Evolutionary conservation across 306 rosid species (phyloP).

Genomic region (Lathyrus oleraceus): DNA sequence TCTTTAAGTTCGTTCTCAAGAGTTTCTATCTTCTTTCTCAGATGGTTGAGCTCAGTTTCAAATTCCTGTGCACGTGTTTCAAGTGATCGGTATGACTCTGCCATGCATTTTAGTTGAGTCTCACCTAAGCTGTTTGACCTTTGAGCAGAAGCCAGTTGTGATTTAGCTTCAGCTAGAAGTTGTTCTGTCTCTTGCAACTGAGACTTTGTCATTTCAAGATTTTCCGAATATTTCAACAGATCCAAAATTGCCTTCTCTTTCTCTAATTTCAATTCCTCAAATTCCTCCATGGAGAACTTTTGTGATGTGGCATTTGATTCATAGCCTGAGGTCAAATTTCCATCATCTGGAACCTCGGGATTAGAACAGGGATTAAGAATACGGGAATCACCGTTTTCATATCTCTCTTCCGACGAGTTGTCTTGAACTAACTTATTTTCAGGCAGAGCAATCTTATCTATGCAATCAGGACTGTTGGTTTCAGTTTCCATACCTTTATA

Average conservation of each 20-base stretch:
- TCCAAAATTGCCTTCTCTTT: conserved; percentile 64
- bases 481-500: conserved; percentile 71
- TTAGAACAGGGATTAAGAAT: conserved; percentile 62
- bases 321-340: conserved; percentile 62
- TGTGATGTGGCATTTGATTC: conserved; percentile 53
- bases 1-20: conserved; percentile 74
- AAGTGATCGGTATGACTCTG: conserved; percentile 91
- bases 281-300: conserved; percentile 63
- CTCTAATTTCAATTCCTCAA: conserved; percentile 69
- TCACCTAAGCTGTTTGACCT: conserved; percentile 83
- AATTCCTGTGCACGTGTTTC: conserved; percentile 77
- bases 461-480: conserved; percentile 88
- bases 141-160: conserved; percentile 80
- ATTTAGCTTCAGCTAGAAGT: conserved; percentile 81
- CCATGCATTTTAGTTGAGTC: conserved; percentile 98
- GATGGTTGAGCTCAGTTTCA: conserved; percentile 76
- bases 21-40: conserved; percentile 62
- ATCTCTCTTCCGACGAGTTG: conserved; percentile 56
- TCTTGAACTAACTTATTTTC: conserved; percentile 73
- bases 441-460: conserved; percentile 92
- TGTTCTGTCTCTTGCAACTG: conserved; percentile 84
- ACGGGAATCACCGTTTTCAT: conserved; percentile 62
- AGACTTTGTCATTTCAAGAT: conserved; percentile 66
- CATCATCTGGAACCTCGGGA: conserved; percentile 88
- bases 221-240: conserved; percentile 70